Conservation (phyloP, 2,329 filamentous ascomycete species). For the Basipetospora chlamydospora region DNA sequence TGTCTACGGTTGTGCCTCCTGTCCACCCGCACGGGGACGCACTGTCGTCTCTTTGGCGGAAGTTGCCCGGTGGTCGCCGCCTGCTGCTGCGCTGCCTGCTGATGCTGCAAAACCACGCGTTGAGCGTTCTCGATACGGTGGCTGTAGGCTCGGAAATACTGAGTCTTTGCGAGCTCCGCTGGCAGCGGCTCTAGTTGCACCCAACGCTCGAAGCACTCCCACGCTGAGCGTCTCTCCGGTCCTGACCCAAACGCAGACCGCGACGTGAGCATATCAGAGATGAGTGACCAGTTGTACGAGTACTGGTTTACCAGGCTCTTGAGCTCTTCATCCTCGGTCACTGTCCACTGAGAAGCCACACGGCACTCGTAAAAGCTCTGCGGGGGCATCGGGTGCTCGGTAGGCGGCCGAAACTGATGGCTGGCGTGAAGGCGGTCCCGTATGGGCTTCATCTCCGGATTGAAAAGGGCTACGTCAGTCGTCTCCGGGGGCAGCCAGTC, state of each 20-base stretch:
- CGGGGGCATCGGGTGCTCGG: slow-evolving; percentile 79
- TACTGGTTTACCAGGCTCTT: slow-evolving; percentile 76
- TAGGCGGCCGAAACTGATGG: slow-evolving; percentile 85
- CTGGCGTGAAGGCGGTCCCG: slow-evolving; percentile 80
- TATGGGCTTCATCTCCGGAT: slow-evolving; percentile 76
- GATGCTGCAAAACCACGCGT: slow-evolving; percentile 36
- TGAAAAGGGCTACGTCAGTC: slow-evolving; percentile 72
- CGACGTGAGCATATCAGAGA: slow-evolving; percentile 63
- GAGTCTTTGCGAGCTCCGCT: slow-evolving; percentile 84
- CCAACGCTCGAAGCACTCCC: slow-evolving; percentile 99
- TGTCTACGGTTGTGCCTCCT: slow-evolving; percentile 76
- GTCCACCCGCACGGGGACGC: slow-evolving; percentile 72
- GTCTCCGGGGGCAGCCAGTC: slow-evolving; percentile 50
- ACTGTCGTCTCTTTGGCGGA: slow-evolving; percentile 44
- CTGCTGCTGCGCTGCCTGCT: slow-evolving; percentile 20
- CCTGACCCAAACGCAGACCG: slow-evolving; percentile 70
- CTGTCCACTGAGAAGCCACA: slow-evolving; percentile 80
- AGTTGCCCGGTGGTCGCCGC: slow-evolving; percentile 2
- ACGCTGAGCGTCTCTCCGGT: slow-evolving; percentile 79
- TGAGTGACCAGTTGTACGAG: slow-evolving; percentile 95
- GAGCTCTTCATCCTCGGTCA: slow-evolving; percentile 80
- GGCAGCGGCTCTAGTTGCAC: slow-evolving; percentile 82
- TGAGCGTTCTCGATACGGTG: slow-evolving; percentile 45
- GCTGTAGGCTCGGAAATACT: slow-evolving; percentile 73
- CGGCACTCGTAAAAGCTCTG: slow-evolving; percentile 83